These are phyloP conservation scores for Colletotrichum musicola DNA, from an alignment of 2,329 filamentous ascomycete species.

Conservation along the genomic window DNA sequence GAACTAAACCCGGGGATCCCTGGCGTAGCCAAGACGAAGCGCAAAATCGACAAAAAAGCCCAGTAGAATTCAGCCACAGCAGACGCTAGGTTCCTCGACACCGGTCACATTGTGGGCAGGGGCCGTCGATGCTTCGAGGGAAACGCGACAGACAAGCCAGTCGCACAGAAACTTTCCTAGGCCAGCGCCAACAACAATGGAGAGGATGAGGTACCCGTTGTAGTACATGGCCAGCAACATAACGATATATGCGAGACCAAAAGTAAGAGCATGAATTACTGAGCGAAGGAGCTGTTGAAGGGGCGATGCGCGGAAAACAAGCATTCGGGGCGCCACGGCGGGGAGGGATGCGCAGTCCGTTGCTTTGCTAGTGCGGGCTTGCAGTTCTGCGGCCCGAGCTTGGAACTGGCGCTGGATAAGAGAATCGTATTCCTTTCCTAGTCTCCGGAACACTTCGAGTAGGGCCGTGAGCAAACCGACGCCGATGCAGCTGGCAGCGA, in stretches of 20 bases:
- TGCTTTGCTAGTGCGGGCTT: slow-evolving; percentile 37
- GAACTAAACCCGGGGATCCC: not conserved
- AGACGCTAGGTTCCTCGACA: slow-evolving; percentile 61
- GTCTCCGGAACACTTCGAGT: slow-evolving; percentile 55
- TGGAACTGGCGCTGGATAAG: slow-evolving; percentile 55
- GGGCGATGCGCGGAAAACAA: slow-evolving; percentile 54
- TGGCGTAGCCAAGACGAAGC: too few species aligned
- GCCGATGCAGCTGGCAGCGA: slow-evolving; percentile 59
- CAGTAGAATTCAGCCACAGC: slow-evolving; percentile 54
- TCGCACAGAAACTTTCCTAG: slow-evolving; percentile 68
- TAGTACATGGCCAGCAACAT: slow-evolving; percentile 62
- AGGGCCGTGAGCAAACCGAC: slow-evolving; percentile 54
- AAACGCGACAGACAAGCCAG: slow-evolving; percentile 61
- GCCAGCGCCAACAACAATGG: slow-evolving; percentile 60
- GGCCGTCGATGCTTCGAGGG: slow-evolving; percentile 15
- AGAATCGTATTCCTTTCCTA: slow-evolving; percentile 57
- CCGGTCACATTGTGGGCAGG: slow-evolving; percentile 45
- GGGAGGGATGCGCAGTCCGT: slow-evolving; percentile 34
- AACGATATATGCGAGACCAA: slow-evolving; percentile 58
- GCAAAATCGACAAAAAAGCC: not conserved
- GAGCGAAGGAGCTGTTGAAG: slow-evolving; percentile 56
- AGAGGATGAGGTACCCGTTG: slow-evolving; percentile 60
- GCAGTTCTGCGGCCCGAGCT: slow-evolving; percentile 47
- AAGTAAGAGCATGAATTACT: slow-evolving; percentile 54
- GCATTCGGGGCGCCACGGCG: slow-evolving; percentile 37